These are phyloP conservation scores for Candida morakotiae DNA, from an alignment of 805 yeast genomes.

Conservation along the genomic window DNA sequence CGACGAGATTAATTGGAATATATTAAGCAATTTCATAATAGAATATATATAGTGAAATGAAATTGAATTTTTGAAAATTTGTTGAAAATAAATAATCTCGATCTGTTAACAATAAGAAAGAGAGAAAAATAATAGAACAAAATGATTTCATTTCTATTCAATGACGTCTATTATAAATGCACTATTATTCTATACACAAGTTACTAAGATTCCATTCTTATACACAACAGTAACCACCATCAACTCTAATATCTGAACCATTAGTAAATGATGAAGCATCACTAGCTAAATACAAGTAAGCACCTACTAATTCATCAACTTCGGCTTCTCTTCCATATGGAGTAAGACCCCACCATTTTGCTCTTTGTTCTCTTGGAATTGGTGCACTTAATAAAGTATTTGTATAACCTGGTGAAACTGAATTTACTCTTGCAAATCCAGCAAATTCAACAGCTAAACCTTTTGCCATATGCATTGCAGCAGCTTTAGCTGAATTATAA, in stretches of 20 bases:
- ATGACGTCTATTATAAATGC: no score
- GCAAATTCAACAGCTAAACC: slow-evolving; percentile 88
- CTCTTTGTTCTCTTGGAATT: slow-evolving; percentile 31
- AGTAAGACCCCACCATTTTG: slow-evolving; percentile 39
- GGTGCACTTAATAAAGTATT: slow-evolving; percentile 58
- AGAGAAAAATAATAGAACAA: background rate
- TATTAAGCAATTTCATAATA: background rate
- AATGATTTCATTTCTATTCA: background rate
- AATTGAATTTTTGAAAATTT: background rate
- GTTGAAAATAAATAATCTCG: background rate
- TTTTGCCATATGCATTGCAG: slow-evolving; percentile 66
- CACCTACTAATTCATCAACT: slow-evolving; percentile 75
- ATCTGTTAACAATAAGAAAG: no score
- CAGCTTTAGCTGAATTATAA: slow-evolving; percentile 87
- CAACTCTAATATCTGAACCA: slow-evolving; percentile 72
- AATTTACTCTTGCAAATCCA: slow-evolving; percentile 76
- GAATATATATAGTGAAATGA: no score
- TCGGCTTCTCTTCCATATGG: slow-evolving; percentile 76
- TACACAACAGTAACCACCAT: slow-evolving; percentile 67
- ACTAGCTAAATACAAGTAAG: slow-evolving; percentile 73
- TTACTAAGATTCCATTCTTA: no score
- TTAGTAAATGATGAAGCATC: slow-evolving; percentile 79
- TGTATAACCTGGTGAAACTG: slow-evolving; percentile 84
- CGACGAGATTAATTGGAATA: background rate
- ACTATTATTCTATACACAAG: no score